Evolutionary conservation across 2,329 filamentous ascomycete genomes (phyloP), one percentile per base, ranked within the genome.

Genomic region (Alternaria viburni): DNA sequence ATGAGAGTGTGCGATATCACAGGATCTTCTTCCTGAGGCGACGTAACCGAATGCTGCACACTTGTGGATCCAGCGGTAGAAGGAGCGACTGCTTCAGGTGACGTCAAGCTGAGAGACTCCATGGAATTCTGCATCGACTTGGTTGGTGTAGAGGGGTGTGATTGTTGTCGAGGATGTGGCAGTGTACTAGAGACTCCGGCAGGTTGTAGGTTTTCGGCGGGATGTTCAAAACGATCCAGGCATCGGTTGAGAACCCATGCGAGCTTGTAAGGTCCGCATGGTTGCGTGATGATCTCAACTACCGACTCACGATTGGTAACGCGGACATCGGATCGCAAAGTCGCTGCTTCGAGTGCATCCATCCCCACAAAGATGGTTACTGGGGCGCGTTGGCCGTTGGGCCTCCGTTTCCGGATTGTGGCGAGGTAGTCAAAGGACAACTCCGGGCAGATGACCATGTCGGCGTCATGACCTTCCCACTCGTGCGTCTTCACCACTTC

Each of bases 251-350:
- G 64, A 13, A 75, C 65, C 44, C 69, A 69, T 3, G 77, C 75
- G 13, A 79, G 46, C 47, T 79, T 79, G 36, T 72, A 69, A 6
- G 77, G 76, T 21, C 77, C 77, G 54, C 74, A 76, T n/a, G 77
- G 77, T 30, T 79, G 77, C 4, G 75, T 75, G 25, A 77, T 71
- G 5, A 79, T 73, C 51, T 79, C 77, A 0, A 78, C 75, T 3
- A 77, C 73, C 9, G 71, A 74, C 51, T 78, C 71, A 30, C 69
- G 71, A 36, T 65, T 74, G 12, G 57, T 36, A 0, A 79, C 67
- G 6, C 77, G 74, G 10, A 66, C 74, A 54, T 79, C 77, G 2
- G 73, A 72, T 10, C 75, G 72, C n/a, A 79, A 60, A 7, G 74
- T 74, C 3, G 76, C 66, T 15, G 77, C 77, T 63, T 80, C 75